Base-by-base conservation (phyloP, 768 basidiomycete genomes). In the Kwoniella sp. region DNA sequence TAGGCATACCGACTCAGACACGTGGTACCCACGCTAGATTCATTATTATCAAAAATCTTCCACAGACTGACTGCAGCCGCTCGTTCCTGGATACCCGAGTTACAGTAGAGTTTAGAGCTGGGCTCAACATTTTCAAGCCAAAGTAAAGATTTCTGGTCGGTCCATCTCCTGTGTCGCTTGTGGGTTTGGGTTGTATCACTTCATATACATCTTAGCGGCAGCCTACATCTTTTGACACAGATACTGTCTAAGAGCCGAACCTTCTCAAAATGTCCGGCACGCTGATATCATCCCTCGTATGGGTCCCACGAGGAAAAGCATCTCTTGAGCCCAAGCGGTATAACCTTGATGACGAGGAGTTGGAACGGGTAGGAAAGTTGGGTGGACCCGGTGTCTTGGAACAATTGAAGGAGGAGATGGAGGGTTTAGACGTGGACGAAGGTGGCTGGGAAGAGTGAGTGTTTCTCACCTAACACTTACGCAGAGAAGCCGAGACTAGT, bases 381-480 rank as follows among this genome's bases (percentile, higher is more conserved):
- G 92, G 93, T 15, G 93, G 95, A 69, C 92, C 93, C 83, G 93
- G 93, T 9, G 87, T 88, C 61, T 83, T 87, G 70, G 93, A 94
- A 79, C 85, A 67, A 20, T 87, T 91, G 82, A 86, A 88, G 28
- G 91, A 91, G 30, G 90, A 89, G 79, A 84, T 88, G 66, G 89
- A 88, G 25, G 89, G 88, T 11, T 83, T 87, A 59, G 83, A 85
- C 28, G 91, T 92, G 86, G 87, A 86, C 0, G 84, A 84, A 0
- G 88, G 88, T 66, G 78, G 85, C 25, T 94, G 93, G 93, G 88
- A 92, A 73, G 92, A 94, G 93, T 95, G 83, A 85, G 92, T 88
- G 51, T 12, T 48, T n/a, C n/a, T n/a, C n/a, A n/a, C n/a, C n/a
- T 51, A 50, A n/a, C n/a, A n/a, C n/a, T n/a, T n/a, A n/a, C n/a